Conservation (phyloP, 169 alveolate genomes). For the Plasmodium cynomolgi region DNA sequence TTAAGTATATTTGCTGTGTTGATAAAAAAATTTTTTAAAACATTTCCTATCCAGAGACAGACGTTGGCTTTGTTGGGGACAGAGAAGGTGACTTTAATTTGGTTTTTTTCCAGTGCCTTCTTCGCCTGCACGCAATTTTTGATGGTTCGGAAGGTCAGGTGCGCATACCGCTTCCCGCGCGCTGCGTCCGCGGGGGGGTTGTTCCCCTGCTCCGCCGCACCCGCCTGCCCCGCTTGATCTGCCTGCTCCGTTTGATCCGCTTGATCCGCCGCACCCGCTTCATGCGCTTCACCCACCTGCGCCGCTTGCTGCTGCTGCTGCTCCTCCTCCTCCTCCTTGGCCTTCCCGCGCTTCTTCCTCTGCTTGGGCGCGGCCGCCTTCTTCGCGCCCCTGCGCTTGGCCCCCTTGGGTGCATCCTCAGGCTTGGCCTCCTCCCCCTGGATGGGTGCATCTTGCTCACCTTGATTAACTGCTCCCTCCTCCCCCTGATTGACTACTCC, state of each 20-base stretch:
- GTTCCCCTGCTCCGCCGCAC: neutral
- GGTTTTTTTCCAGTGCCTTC: slow-evolving; percentile 22
- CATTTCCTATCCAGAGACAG: slow-evolving; percentile 68
- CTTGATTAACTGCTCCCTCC: too few relatives aligned
- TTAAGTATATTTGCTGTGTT: slow-evolving; percentile 1
- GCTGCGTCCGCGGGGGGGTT: neutral
- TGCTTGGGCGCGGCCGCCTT: neutral
- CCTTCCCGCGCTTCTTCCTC: neutral
- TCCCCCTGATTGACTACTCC: neutral
- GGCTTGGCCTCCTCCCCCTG: neutral
- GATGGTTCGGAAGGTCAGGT: slow-evolving; percentile 51
- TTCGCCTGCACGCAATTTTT: slow-evolving; percentile 45
- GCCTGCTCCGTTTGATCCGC: neutral
- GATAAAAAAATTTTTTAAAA: slow-evolving; percentile 13
- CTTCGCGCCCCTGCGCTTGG: neutral
- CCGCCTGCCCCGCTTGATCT: neutral
- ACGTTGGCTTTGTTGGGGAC: slow-evolving; percentile 31
- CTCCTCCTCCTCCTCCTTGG: neutral
- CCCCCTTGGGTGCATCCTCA: neutral
- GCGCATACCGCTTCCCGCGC: slow-evolving; percentile 1
- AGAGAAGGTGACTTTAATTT: slow-evolving; percentile 18
- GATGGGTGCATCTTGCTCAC: too few relatives aligned
- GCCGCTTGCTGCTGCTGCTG: neutral
- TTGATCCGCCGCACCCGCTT: neutral
- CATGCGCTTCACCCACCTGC: neutral